Conservation (phyloP, 2,329 filamentous ascomycete species). For the Fusarium poae region DNA sequence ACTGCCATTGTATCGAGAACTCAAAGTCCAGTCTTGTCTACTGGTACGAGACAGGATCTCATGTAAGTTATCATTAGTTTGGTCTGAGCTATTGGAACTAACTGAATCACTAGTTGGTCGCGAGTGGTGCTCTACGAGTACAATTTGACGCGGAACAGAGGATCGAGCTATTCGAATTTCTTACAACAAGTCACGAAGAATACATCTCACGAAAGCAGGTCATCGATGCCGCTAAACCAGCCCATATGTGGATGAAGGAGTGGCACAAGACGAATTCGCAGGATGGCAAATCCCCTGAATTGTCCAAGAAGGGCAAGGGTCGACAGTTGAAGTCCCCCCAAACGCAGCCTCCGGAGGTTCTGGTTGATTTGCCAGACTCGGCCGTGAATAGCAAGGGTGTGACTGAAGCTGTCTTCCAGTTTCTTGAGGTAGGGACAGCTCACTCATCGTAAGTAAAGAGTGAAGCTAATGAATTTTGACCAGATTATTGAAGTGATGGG, state of each 20-base stretch:
- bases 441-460: conserved; percentile 36
- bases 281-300: conserved; percentile 73
- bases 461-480: conserved; percentile 42
- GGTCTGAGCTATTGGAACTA: conserved; percentile 35
- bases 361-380: conserved; percentile 70
- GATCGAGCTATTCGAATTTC: conserved; percentile 87
- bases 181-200: conserved; percentile 82
- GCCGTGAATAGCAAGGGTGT: conserved; percentile 71
- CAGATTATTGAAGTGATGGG: conserved; percentile 75
- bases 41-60: conserved; percentile 86
- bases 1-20: conserved; percentile 81
- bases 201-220: conserved; percentile 79
- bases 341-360: conserved; percentile 68
- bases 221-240: conserved; percentile 71
- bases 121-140: conserved; percentile 80
- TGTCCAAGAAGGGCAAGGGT: conserved; percentile 75
- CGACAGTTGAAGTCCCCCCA: conserved; percentile 71
- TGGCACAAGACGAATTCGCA: conserved; percentile 71
- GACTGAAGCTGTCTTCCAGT: conserved; percentile 72
- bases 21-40: conserved; percentile 84
- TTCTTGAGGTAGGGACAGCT: conserved; percentile 68
- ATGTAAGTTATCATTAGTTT: conserved; percentile 66
- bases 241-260: conserved; percentile 75
- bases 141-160: conserved; percentile 84
- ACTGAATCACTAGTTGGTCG: conserved; percentile 72